Evolutionary conservation across 495 filamentous ascomycete species (phyloP).

Genomic region (Aspergillus coremiiformis): DNA sequence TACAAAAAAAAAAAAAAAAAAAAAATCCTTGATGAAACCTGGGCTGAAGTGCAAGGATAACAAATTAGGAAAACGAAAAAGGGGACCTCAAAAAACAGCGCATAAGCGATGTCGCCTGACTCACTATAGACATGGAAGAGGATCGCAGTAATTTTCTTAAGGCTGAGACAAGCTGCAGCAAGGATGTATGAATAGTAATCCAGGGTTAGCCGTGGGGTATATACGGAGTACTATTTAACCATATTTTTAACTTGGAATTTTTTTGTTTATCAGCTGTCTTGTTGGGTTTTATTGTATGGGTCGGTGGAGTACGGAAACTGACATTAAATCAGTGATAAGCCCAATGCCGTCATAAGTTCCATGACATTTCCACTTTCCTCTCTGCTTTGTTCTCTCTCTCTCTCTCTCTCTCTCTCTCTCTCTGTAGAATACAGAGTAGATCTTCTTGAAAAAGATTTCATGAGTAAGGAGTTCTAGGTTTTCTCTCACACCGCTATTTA

Average conservation of each 20-base stretch:
- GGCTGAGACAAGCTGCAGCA: background rate
- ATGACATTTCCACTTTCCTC: background rate
- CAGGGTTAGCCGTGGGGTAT: too few relatives aligned
- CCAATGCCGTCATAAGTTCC: background rate
- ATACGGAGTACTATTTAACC: too few relatives aligned
- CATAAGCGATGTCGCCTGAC: background rate
- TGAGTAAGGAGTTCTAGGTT: background rate
- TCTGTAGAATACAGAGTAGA: background rate
- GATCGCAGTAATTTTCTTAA: background rate
- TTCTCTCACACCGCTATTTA: background rate
- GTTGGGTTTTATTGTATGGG: background rate
- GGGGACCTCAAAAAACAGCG: background rate
- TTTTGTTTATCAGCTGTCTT: background rate
- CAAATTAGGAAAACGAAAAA: too few relatives aligned
- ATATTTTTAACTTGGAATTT: too few relatives aligned
- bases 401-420: background rate
- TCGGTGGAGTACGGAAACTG: constrained; percentile 1
- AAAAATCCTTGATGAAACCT: too few relatives aligned
- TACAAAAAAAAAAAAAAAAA: too few relatives aligned
- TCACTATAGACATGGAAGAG: too few relatives aligned
- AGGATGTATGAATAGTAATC: background rate
- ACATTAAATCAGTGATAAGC: background rate
- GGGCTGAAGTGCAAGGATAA: too few relatives aligned
- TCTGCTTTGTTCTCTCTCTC: background rate
- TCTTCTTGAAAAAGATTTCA: background rate